Evolutionary conservation across 139 green algal genomes (phyloP).

Genomic region (Dunaliella primolecta): DNA sequence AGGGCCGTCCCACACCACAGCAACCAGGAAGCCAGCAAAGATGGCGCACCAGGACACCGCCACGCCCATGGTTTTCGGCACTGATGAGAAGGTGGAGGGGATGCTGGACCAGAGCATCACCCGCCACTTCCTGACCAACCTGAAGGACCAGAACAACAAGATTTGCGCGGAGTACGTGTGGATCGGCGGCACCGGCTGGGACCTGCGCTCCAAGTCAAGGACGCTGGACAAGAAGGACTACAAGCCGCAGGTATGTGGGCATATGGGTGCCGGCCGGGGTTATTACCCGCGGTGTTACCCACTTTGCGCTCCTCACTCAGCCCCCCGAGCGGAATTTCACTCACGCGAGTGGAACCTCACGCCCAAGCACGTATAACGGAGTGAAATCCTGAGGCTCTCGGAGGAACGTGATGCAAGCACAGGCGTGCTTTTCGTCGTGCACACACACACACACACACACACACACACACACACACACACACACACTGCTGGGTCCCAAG

Average conservation of each 20-base stretch:
- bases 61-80: slow-evolving; percentile 24
- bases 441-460: neutral
- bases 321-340: too few species aligned
- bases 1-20: too few species aligned
- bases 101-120: slow-evolving; percentile 58
- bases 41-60: neutral
- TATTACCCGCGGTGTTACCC: too few species aligned
- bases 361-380: too few species aligned
- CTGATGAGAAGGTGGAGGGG: slow-evolving; percentile 36
- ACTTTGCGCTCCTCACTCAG: too few species aligned
- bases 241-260: slow-evolving; percentile 29
- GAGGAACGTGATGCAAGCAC: too few species aligned
- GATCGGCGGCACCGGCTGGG: slow-evolving; percentile 80
- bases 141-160: slow-evolving; percentile 59
- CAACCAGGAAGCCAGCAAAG: neutral
- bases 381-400: too few species aligned
- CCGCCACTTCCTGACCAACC: slow-evolving; percentile 38
- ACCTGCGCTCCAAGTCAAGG: slow-evolving; percentile 77
- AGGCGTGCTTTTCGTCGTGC: too few species aligned
- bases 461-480: too few species aligned
- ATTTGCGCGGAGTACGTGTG: slow-evolving; percentile 88
- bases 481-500: too few species aligned
- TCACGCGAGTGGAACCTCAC: too few species aligned
- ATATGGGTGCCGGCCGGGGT: too few species aligned
- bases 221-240: slow-evolving; percentile 40